phyloP scores from a whole-genome alignment of 345 rosid genomes.

The Garcia nutans region DNA sequence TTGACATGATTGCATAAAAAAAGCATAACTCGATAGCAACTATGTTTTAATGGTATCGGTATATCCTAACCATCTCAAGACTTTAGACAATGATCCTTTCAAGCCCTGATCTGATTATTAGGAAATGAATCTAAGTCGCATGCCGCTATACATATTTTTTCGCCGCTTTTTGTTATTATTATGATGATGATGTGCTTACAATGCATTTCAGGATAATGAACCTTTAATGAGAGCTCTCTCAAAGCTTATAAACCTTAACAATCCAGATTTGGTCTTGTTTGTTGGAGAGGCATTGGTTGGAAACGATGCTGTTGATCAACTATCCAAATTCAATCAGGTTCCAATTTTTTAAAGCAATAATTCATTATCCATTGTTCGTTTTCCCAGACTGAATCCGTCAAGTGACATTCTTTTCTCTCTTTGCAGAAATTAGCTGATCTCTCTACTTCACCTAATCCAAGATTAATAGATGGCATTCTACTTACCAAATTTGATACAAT shows the following conservation, averaged over 20 bases:
- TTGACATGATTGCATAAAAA: not conserved
- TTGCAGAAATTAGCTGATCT: constrained; percentile 85
- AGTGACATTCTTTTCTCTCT: constrained; percentile 7
- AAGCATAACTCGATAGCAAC: not conserved
- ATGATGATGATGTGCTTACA: not conserved
- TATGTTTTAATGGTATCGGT: not conserved
- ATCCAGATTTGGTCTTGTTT: constrained; percentile 88
- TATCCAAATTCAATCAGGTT: constrained; percentile 95
- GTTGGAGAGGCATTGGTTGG: constrained; percentile 99
- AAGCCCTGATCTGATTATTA: not conserved
- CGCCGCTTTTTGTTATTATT: not conserved
- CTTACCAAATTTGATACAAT: constrained; percentile 96
- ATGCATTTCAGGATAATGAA: constrained; percentile 70
- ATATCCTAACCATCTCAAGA: not conserved
- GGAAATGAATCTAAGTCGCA: not conserved
- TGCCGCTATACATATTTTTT: not conserved
- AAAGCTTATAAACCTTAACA: constrained; percentile 79
- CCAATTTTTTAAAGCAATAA: not conserved
- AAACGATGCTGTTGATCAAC: constrained; percentile 95
- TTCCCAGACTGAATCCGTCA: constrained; percentile 8
- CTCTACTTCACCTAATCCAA: constrained; percentile 65
- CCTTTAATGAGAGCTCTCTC: constrained; percentile 99
- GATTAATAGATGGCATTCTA: constrained; percentile 89
- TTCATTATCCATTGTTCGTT: not conserved
- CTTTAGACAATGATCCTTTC: not conserved